A percentile compares a stretch with the other conserved stretches of the same genome.
These are phyloP conservation scores for Aspergillus funiculosus DNA, from an alignment of 495 filamentous ascomycete species.

Conservation along the genomic window DNA sequence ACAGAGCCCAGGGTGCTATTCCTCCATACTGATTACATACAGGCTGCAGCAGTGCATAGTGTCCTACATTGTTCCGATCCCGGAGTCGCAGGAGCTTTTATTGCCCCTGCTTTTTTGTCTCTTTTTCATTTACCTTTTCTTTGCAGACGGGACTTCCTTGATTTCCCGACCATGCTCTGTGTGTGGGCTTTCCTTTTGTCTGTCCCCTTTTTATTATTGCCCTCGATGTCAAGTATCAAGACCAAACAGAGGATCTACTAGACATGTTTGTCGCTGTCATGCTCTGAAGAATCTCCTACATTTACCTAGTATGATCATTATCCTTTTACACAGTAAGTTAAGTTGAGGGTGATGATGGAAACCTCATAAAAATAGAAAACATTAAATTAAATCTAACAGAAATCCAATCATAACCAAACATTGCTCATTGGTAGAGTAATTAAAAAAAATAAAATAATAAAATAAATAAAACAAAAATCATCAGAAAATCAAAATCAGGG, in stretches of 20 bases:
- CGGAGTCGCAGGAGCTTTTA: slow-evolving; percentile 24
- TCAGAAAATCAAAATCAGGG: slow-evolving; percentile 10
- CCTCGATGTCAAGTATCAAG: no score
- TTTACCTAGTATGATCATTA: neutral
- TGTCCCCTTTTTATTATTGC: neutral
- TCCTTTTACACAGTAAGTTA: neutral
- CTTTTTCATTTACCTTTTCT: slow-evolving; percentile 18
- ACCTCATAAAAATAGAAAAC: slow-evolving; percentile 16
- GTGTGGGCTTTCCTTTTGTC: no score
- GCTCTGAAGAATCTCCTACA: no score
- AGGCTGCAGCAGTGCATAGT: slow-evolving; percentile 11
- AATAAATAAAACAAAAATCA: slow-evolving; percentile 9
- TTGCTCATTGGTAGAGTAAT: neutral
- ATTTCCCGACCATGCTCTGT: neutral
- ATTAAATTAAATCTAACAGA: slow-evolving; percentile 15
- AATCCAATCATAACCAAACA: no score
- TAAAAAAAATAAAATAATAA: slow-evolving; percentile 8
- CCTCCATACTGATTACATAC: slow-evolving; percentile 17
- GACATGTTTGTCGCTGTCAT: no score
- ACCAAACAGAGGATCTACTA: no score
- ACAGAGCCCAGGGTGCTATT: no score
- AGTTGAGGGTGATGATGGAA: slow-evolving; percentile 5
- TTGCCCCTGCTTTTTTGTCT: slow-evolving; percentile 20
- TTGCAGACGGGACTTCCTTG: neutral
- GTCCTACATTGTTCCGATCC: slow-evolving; percentile 24